A percentile compares a stretch with the other conserved stretches of the same genome.
Conservation (phyloP, 2,329 filamentous ascomycete species). For the Graphilbum sp. region DNA sequence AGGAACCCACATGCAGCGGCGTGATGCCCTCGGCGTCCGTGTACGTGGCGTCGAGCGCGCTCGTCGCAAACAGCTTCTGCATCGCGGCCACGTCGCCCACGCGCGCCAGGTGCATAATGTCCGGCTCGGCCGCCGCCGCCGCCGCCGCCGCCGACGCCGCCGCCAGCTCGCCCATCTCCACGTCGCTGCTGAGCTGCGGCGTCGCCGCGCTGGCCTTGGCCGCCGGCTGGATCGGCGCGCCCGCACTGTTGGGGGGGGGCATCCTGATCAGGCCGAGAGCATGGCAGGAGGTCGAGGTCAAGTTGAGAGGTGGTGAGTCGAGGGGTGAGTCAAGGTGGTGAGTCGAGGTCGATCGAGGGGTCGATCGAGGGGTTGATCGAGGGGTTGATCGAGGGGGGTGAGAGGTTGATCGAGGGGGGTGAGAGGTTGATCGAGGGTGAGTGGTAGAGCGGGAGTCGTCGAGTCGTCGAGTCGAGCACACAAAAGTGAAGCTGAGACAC, state of each 20-base stretch:
- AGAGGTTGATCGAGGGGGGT: no score
- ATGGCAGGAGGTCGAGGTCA: no score
- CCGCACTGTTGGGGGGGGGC: slow-evolving; percentile 6
- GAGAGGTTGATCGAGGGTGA: no score
- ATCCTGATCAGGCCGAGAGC: no score
- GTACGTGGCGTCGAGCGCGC: slow-evolving; percentile 68
- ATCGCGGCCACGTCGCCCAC: slow-evolving; percentile 75
- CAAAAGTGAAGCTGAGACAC: no score
- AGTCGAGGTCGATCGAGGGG: no score
- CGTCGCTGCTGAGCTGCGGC: slow-evolving; percentile 38
- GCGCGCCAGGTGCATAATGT: slow-evolving; percentile 91
- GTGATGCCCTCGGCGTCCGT: slow-evolving; percentile 88
- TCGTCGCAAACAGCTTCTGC: slow-evolving; percentile 74
- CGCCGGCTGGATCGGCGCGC: slow-evolving; percentile 34
- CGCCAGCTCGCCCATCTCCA: slow-evolving; percentile 33
- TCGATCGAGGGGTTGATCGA: no score
- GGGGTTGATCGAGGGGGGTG: no score
- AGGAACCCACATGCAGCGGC: slow-evolving; percentile 86
- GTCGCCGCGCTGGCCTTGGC: slow-evolving; percentile 35
- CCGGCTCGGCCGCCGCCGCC: slow-evolving; percentile 37
- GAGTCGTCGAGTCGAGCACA: no score
- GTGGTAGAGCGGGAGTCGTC: no score
- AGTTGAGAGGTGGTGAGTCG: no score
- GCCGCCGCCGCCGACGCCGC: slow-evolving; percentile 16
- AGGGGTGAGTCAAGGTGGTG: no score